phyloP scores from a whole-genome alignment of 352 stramenopile genomes.

The Thalassiosira exigua region DNA sequence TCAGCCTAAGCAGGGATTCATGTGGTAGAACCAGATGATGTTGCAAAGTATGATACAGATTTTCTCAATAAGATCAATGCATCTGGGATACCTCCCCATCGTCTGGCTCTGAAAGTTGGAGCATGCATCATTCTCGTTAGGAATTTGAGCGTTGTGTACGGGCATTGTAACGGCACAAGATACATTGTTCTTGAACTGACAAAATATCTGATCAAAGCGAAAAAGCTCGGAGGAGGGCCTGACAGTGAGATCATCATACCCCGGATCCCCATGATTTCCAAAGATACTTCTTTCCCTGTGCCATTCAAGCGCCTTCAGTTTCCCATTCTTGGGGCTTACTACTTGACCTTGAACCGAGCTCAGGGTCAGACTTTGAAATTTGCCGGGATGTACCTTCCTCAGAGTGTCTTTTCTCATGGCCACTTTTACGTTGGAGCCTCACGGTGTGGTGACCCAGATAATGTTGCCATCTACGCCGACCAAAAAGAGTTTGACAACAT shows the following conservation, averaged over 20 bases:
- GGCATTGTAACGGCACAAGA: slow-evolving; percentile 10
- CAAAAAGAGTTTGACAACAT: too few relatives aligned
- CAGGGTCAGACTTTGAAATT: slow-evolving; percentile 34
- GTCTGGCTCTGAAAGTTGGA: slow-evolving; percentile 15
- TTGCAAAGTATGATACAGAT: slow-evolving; percentile 8
- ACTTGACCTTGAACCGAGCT: slow-evolving; percentile 43
- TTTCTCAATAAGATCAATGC: slow-evolving; percentile 27
- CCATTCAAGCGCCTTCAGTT: slow-evolving; percentile 46
- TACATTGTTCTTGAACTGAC: slow-evolving; percentile 16
- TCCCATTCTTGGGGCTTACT: slow-evolving; percentile 35
- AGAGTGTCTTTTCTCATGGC: slow-evolving; percentile 16
- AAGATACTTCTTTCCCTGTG: slow-evolving; percentile 14
- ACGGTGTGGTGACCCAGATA: too few relatives aligned
- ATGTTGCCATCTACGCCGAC: too few relatives aligned
- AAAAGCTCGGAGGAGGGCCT: slow-evolving; percentile 9
- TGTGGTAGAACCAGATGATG: slow-evolving; percentile 18
- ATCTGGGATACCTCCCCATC: slow-evolving; percentile 19
- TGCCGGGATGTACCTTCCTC: slow-evolving; percentile 30
- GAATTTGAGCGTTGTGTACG: slow-evolving; percentile 1
- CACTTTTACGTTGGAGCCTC: background rate
- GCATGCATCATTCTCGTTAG: slow-evolving; percentile 24
- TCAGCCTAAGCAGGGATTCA: slow-evolving; percentile 7
- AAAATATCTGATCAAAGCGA: background rate
- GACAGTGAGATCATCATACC: slow-evolving; percentile 22
- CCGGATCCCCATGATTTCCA: slow-evolving; percentile 29